Evolutionary conservation across 371 early-diverging fungal species (phyloP).

Genomic region (Mucor lusitanicus): DNA sequence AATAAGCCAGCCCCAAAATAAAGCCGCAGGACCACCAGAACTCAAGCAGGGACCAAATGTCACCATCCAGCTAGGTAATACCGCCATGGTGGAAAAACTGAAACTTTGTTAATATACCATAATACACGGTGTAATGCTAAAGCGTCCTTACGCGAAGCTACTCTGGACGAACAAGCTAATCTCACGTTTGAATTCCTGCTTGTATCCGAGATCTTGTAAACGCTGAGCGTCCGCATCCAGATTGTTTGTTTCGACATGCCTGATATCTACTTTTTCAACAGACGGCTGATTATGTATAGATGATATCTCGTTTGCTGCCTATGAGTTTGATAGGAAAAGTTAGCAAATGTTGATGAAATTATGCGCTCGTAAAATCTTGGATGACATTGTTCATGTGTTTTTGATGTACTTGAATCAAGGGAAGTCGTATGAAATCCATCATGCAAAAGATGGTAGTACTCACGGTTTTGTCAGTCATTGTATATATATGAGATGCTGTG

Average conservation of each 20-base stretch:
- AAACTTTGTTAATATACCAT: too few species aligned
- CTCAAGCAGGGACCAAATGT: conserved; percentile 32
- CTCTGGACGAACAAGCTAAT: conserved; percentile 34
- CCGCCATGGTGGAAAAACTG: conserved; percentile 40
- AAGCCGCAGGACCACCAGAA: conserved; percentile 40
- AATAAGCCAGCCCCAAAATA: conserved; percentile 43
- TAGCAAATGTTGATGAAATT: neutral
- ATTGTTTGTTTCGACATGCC: conserved; percentile 12
- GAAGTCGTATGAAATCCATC: too few species aligned
- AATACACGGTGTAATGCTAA: too few species aligned
- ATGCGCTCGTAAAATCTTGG: too few species aligned
- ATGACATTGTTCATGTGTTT: too few species aligned
- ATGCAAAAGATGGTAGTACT: neutral
- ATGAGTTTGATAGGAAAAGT: neutral
- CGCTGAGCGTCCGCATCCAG: conserved; percentile 38
- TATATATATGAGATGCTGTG: neutral
- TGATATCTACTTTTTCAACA: conserved; percentile 7
- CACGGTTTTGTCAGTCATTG: neutral
- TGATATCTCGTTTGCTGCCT: neutral
- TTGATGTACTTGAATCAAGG: too few species aligned
- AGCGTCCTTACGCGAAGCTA: too few species aligned
- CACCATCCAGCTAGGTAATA: conserved; percentile 38
- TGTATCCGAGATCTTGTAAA: conserved; percentile 39
- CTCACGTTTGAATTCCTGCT: conserved; percentile 47
- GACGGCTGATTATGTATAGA: neutral